Evolutionary conservation across 192 early-diverging fungal species (phyloP).

Genomic region (Coemansia sp.): DNA sequence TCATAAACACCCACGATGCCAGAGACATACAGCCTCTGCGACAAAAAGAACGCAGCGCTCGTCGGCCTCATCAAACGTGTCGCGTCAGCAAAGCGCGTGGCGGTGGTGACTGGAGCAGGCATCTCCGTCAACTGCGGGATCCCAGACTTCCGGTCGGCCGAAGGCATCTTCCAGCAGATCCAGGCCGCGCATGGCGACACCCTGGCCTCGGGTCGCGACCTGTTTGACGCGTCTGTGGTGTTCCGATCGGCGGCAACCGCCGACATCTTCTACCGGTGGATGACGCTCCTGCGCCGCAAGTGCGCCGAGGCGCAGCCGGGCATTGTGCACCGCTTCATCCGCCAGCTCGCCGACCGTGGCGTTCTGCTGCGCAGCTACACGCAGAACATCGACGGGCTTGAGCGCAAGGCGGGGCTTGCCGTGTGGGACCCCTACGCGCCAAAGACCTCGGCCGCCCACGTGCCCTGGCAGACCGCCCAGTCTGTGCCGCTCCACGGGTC

Average conservation of each 20-base stretch:
- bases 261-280: conserved; percentile 64
- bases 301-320: conserved; percentile 72
- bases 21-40: conserved; percentile 26
- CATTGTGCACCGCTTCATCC: conserved; percentile 81
- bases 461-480: conserved; percentile 40
- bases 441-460: conserved; percentile 10
- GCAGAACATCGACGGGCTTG: conserved; percentile 96
- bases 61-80: conserved; percentile 33
- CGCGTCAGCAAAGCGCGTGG: conserved; percentile 35
- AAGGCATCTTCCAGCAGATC: conserved; percentile 83
- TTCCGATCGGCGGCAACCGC: conserved; percentile 71
- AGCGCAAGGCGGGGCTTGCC: conserved; percentile 67
- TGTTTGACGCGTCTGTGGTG: conserved; percentile 86
- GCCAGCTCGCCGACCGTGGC: conserved; percentile 66
- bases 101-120: conserved; percentile 78
- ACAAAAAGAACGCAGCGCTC: conserved; percentile 12
- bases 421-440: conserved; percentile 48
- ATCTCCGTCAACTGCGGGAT: conserved; percentile 94
- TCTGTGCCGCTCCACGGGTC: conserved; percentile 92
- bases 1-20: conserved; percentile 24
- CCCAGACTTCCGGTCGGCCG: conserved; percentile 93
- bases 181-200: conserved; percentile 69
- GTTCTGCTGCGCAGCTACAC: conserved; percentile 89
- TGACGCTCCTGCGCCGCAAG: conserved; percentile 78
- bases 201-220: conserved; percentile 77